Evolutionary conservation across 352 stramenopile genomes (phyloP), one percentile per base, ranked within the genome.

Genomic region (Globisporangium heterothallicum): DNA sequence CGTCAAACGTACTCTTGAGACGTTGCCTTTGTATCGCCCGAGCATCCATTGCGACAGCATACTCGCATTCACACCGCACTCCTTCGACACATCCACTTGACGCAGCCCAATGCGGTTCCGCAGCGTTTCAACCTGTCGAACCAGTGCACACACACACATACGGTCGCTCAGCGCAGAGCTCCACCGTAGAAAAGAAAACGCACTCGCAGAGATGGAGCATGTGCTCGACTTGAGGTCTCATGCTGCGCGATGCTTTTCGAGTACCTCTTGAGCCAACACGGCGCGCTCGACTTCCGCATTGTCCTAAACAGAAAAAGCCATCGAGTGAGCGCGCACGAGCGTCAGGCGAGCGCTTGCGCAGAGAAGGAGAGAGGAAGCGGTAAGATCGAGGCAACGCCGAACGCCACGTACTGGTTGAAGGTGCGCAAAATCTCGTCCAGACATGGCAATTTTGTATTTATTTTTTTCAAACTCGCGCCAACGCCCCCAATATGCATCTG

Each of bases 31-130:
- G 74, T 92, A 92, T 24, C 81, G 67, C 8, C 81, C 81, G 40
- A 92, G 67, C 81, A 92, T 92, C 81, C 81, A 92, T 62, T 92
- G 81, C 35, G 81, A 92, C 40, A 92, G 70, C 81, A 92, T 92
- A 56, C 74, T 88, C 32, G 81, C 81, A 53, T 92, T 92, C 46
- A 92, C 81, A 40, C 81, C 81, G 30, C 81, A 92, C 58, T 92
- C 81, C 62, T 92, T 92, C 26, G 78, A 89, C 45, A 92, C 81
- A 42, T 92, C 81, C 22, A 92, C 74, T 66, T 92, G 81, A 4
- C 81, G 78, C 53, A 92, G 60, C 5, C 81, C 78, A 14, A 89
- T 55, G 42, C 77, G 67, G 36, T 86, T 88, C 24, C 81, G 78
- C 53, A 92, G 66, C 45, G 68, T 63, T 65, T 92, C 81, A 29